A percentile compares a stretch with the other conserved stretches of the same genome.
These are phyloP conservation scores for Pyricularia sp. DNA, from an alignment of 2,329 filamentous ascomycete genomes.

Conservation along the genomic window DNA sequence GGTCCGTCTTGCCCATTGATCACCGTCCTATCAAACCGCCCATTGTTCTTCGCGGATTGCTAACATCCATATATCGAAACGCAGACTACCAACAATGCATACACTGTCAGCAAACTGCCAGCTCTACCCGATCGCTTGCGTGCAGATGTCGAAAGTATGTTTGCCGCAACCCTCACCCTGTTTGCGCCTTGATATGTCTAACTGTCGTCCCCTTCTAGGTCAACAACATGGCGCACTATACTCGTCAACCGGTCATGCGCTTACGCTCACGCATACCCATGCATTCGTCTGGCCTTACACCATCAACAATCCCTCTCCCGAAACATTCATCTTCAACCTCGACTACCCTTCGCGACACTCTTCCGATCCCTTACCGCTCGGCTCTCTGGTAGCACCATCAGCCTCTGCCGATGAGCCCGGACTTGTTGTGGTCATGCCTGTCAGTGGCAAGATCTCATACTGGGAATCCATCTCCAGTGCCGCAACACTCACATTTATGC, in stretches of 20 bases:
- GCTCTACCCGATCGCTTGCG: constrained; percentile 68
- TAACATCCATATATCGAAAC: constrained; percentile 7
- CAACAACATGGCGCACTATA: constrained; percentile 54
- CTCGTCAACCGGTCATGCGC: constrained; percentile 56
- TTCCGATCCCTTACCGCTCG: constrained; percentile 65
- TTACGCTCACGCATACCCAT: constrained; percentile 67
- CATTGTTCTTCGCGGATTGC: constrained; percentile 1
- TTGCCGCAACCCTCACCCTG: constrained; percentile 3
- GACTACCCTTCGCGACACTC: constrained; percentile 56
- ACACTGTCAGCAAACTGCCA: constrained; percentile 73
- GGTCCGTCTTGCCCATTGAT: constrained; percentile 23
- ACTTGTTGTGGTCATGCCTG: constrained; percentile 73
- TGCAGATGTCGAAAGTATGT: constrained; percentile 49
- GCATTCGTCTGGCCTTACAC: constrained; percentile 88
- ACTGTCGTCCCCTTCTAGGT: constrained; percentile 25
- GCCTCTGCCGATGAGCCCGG: constrained; percentile 71
- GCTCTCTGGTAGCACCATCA: constrained; percentile 67
- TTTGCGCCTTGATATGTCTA: background rate
- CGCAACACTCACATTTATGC: constrained; percentile 69
- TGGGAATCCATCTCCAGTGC: constrained; percentile 93
- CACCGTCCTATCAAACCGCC: background rate
- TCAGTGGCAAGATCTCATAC: constrained; percentile 74
- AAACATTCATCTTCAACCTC: constrained; percentile 69
- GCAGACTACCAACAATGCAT: constrained; percentile 73
- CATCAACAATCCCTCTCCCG: constrained; percentile 51